Evolutionary conservation across 1,139 yeast species (phyloP).

Genomic region (Yamadazyma buinensis): DNA sequence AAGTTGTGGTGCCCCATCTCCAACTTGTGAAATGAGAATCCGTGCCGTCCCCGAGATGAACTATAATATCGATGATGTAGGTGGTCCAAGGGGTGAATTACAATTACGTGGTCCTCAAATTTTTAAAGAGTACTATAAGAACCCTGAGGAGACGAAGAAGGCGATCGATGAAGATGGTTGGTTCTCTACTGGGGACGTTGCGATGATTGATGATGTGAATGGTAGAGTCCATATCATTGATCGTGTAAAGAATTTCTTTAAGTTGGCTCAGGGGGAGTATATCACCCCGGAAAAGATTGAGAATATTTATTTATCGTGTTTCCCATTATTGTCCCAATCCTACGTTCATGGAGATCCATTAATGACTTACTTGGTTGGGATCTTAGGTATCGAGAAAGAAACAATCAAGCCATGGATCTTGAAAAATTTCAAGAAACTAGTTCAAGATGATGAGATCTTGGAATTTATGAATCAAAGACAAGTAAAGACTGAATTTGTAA

Average conservation of each 20-base stretch:
- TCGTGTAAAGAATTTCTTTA: slow-evolving; percentile 77
- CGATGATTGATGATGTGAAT: slow-evolving; percentile 42
- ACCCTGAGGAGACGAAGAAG: slow-evolving; percentile 32
- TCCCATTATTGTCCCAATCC: slow-evolving; percentile 51
- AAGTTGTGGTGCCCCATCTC: slow-evolving; percentile 58
- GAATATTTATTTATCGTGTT: slow-evolving; percentile 53
- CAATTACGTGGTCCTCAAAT: slow-evolving; percentile 66
- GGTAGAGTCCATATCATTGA: slow-evolving; percentile 66
- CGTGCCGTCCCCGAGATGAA: slow-evolving; percentile 68
- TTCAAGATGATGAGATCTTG: slow-evolving; percentile 20
- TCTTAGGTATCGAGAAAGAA: slow-evolving; percentile 41
- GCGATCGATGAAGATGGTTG: slow-evolving; percentile 43
- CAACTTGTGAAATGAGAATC: slow-evolving; percentile 55
- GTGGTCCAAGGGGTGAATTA: slow-evolving; percentile 53
- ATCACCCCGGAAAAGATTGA: slow-evolving; percentile 78
- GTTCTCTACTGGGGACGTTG: slow-evolving; percentile 78
- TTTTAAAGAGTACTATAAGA: slow-evolving; percentile 58
- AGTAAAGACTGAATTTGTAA: slow-evolving; percentile 22
- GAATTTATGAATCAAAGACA: slow-evolving; percentile 23
- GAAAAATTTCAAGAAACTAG: slow-evolving; percentile 12
- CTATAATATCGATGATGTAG: slow-evolving; percentile 43
- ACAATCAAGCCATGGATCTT: slow-evolving; percentile 19
- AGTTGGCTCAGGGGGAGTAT: slow-evolving; percentile 79
- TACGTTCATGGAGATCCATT: slow-evolving; percentile 45
- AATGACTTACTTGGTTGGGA: slow-evolving; percentile 27